These are phyloP conservation scores for Boeremia lycopersici DNA, from an alignment of 2,329 filamentous ascomycete species.

Conservation along the genomic window DNA sequence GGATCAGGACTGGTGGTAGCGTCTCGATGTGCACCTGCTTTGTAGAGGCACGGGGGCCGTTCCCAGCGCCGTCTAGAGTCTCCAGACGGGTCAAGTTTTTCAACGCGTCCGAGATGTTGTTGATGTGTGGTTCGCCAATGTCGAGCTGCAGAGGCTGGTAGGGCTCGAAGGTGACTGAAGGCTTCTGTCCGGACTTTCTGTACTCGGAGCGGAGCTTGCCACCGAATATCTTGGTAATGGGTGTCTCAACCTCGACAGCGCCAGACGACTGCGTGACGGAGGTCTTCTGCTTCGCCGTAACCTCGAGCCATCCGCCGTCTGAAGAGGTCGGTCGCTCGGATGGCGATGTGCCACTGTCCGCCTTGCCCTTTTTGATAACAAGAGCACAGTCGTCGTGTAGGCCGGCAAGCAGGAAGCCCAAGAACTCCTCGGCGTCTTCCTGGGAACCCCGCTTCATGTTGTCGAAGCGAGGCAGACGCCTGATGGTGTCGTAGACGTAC, in stretches of 20 bases:
- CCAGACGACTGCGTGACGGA: conserved; percentile 87
- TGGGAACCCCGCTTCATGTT: conserved; percentile 97
- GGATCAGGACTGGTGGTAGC: conserved; percentile 86
- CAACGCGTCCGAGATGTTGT: conserved; percentile 90
- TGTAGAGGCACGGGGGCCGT: conserved; percentile 78
- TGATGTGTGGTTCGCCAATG: conserved; percentile 83
- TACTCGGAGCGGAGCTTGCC: conserved; percentile 90
- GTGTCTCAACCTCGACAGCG: conserved; percentile 72
- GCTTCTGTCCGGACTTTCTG: conserved; percentile 81
- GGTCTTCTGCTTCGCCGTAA: conserved; percentile 88
- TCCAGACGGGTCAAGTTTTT: conserved; percentile 84
- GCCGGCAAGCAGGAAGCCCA: conserved; percentile 89
- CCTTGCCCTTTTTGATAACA: conserved; percentile 66
- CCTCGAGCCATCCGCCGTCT: conserved; percentile 86
- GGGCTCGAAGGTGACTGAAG: conserved; percentile 89
- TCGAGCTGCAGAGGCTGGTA: conserved; percentile 95
- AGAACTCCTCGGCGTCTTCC: conserved; percentile 96
- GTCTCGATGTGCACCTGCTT: conserved; percentile 96
- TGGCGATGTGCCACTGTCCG: conserved; percentile 49
- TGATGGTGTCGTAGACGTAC: conserved; percentile 93
- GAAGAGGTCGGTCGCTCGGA: conserved; percentile 54
- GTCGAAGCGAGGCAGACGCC: conserved; percentile 82
- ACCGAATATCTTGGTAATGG: conserved; percentile 92
- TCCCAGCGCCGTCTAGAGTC: conserved; percentile 78
- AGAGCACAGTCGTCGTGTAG: conserved; percentile 90